Conservation (phyloP, 345 rosid species). For the Eucalyptus tenuipes region DNA sequence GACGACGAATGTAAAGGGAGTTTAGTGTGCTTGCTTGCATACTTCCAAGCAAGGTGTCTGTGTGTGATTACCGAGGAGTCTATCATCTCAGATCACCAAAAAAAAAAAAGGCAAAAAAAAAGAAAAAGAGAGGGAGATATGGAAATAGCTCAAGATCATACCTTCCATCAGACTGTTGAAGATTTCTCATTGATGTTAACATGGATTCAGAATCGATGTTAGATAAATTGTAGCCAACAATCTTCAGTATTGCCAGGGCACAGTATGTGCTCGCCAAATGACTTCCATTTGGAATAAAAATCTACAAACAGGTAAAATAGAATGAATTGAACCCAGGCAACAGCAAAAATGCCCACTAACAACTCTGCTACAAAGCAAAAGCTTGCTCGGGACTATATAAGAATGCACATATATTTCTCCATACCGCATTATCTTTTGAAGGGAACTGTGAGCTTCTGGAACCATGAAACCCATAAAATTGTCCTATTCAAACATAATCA, state of each 20-base stretch:
- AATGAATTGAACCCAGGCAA: not conserved
- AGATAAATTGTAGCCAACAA: conserved; percentile 44
- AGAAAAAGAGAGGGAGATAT: too few relatives aligned
- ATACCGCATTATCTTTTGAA: conserved; percentile 41
- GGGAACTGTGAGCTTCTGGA: conserved; percentile 68
- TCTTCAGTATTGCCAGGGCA: conserved; percentile 70
- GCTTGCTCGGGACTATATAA: not conserved
- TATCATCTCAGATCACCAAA: not conserved
- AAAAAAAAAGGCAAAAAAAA: too few relatives aligned
- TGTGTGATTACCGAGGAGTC: not conserved
- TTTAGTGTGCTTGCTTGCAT: not conserved
- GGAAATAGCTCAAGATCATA: conserved; percentile 2
- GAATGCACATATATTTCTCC: not conserved
- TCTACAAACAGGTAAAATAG: conserved; percentile 19
- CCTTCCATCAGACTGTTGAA: conserved; percentile 90
- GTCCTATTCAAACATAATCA: conserved; percentile 32
- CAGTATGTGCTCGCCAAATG: conserved; percentile 82
- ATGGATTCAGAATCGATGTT: conserved; percentile 34
- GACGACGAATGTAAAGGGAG: not conserved
- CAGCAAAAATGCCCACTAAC: not conserved
- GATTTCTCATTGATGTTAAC: conserved; percentile 57
- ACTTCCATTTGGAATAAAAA: conserved; percentile 35
- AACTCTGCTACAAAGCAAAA: not conserved
- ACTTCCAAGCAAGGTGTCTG: not conserved
- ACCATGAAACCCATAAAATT: conserved; percentile 78